Conservation (phyloP, 495 filamentous ascomycete species). For the Podospora appendiculata region DNA sequence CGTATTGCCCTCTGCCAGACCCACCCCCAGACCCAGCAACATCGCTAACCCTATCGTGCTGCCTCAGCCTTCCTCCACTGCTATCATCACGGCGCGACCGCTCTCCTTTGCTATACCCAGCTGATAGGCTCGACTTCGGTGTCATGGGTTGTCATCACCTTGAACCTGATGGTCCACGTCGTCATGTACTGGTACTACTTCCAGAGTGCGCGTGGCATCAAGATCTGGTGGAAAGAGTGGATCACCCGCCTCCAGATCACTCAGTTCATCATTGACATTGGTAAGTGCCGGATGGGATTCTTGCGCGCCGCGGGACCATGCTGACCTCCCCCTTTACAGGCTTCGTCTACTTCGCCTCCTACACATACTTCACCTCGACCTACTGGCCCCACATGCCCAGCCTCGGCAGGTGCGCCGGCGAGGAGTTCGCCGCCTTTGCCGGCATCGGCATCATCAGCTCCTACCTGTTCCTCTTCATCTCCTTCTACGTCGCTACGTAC, state of each 20-base stretch:
- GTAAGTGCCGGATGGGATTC: conserved; percentile 35
- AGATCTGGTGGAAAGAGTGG: conserved; percentile 89
- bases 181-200: conserved; percentile 78
- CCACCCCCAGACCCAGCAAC: conserved; percentile 20
- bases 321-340: conserved; percentile 30
- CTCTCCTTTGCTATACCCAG: conserved; percentile 80
- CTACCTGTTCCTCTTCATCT: conserved; percentile 96
- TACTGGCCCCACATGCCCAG: conserved; percentile 86
- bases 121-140: conserved; percentile 72
- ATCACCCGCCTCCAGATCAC: conserved; percentile 80
- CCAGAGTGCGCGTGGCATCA: conserved; percentile 72
- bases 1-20: conserved; percentile 35
- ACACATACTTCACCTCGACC: conserved; percentile 86
- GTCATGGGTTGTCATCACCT: conserved; percentile 67
- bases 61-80: conserved; percentile 69
- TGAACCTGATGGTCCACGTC: conserved; percentile 74
- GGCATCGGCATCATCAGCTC: conserved; percentile 87
- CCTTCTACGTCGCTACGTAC: conserved; percentile 97
- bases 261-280: conserved; percentile 74
- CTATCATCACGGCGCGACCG: conserved; percentile 71
- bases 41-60: conserved; percentile 43
- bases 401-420: conserved; percentile 79
- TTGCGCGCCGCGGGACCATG: conserved; percentile 1
- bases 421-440: conserved; percentile 94
- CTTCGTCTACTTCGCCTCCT: conserved; percentile 94